These are phyloP conservation scores for Saccharomyces hybrid DNA, from an alignment of 1,139 yeast species.

Conservation along the genomic window DNA sequence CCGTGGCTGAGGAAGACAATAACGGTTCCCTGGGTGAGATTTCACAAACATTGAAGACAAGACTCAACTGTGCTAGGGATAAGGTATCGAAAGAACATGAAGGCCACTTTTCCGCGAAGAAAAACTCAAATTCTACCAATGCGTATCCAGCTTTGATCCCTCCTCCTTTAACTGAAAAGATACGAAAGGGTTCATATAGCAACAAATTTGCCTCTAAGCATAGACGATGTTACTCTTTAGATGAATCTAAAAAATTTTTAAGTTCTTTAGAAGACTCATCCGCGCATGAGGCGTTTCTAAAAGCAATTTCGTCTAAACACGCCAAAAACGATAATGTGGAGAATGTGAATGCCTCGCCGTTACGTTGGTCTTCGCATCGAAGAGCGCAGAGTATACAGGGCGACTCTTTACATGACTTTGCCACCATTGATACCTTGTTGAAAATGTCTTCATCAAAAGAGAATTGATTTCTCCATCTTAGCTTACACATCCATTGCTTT, in stretches of 20 bases:
- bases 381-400: not conserved
- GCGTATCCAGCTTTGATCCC: not conserved
- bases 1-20: conserved; percentile 19
- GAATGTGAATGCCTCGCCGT: not conserved
- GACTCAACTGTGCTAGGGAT: conserved; percentile 41
- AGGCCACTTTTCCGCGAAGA: conserved; percentile 12
- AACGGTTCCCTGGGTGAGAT: conserved; percentile 37
- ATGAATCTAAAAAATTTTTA: not conserved
- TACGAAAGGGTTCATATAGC: not conserved
- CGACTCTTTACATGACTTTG: not conserved
- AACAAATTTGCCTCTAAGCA: not conserved
- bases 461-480: not conserved
- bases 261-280: not conserved
- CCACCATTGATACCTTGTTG: not conserved
- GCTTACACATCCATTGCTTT: not conserved
- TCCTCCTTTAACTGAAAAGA: not conserved
- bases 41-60: conserved; percentile 38
- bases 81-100: conserved; percentile 40
- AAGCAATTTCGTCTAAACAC: not conserved
- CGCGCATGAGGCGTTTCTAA: not conserved
- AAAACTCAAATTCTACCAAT: not conserved
- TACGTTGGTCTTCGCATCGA: not conserved
- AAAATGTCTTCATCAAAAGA: not conserved
- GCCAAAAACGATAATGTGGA: not conserved
- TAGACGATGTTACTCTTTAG: not conserved